Evolutionary conservation across 257 asterid genomes (phyloP).

Genomic region (Cruciata laevipes): DNA sequence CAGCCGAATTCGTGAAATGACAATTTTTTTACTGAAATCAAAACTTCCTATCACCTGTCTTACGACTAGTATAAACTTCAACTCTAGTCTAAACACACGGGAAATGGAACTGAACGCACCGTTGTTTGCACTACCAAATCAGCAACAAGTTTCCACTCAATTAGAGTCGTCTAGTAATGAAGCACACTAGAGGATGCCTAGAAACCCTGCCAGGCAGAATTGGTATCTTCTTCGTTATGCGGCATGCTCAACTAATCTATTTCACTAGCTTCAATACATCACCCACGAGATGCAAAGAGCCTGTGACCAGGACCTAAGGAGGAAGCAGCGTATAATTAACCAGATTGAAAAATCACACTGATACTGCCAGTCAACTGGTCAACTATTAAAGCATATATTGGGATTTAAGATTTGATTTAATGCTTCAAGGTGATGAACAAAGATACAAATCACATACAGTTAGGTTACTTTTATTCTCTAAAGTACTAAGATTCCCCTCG

Average conservation of each 20-base stretch:
- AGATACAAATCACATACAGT: too few species aligned
- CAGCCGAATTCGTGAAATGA: too few species aligned
- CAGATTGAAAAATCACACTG: neutral
- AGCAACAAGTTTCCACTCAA: neutral
- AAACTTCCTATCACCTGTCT: neutral
- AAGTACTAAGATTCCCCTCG: neutral
- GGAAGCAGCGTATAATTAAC: neutral
- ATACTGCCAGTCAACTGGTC: neutral
- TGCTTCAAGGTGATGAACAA: too few species aligned
- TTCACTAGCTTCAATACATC: conserved; percentile 72
- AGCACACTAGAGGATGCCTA: neutral
- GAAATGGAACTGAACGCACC: neutral
- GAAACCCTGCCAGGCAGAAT: neutral
- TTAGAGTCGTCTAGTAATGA: neutral
- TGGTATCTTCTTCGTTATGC: neutral
- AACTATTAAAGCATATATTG: neutral
- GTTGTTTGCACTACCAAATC: neutral
- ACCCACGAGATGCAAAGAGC: conserved; percentile 84
- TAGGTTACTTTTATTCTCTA: too few species aligned
- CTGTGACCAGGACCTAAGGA: conserved; percentile 81
- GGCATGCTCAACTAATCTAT: conserved; percentile 15
- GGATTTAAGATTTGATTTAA: too few species aligned
- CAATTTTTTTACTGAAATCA: neutral
- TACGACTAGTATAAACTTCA: neutral
- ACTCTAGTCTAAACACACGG: neutral